Percentiles rank a stretch among this genome's conserved stretches.
These are phyloP conservation scores for Circinella minor DNA, from an alignment of 371 early-diverging fungal genomes.

Conservation along the genomic window DNA sequence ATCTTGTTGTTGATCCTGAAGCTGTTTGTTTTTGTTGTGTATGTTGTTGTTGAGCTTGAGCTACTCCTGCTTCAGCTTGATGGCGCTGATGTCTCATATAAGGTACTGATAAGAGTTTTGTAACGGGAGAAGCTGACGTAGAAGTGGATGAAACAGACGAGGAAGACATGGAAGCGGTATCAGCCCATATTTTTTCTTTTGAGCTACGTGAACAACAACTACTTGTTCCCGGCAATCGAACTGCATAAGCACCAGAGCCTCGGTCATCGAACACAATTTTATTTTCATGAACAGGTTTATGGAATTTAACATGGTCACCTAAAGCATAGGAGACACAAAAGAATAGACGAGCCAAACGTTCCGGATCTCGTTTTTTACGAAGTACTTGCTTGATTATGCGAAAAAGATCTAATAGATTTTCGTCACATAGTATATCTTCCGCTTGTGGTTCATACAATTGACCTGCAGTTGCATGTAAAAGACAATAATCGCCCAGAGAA, in stretches of 20 bases:
- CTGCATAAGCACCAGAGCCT: conserved; percentile 25
- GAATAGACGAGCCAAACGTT: conserved; percentile 42
- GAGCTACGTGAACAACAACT: conserved; percentile 23
- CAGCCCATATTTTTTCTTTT: conserved; percentile 23
- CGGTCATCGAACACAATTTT: conserved; percentile 33
- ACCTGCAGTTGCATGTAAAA: conserved; percentile 3
- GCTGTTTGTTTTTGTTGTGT: too few species aligned
- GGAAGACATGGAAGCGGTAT: conserved; percentile 23
- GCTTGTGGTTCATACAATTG: conserved; percentile 36
- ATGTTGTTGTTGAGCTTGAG: neutral
- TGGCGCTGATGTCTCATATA: conserved; percentile 27
- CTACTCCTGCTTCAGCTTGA: conserved; percentile 7
- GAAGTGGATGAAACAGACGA: conserved; percentile 15
- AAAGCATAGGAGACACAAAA: conserved; percentile 50
- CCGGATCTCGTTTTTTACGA: conserved; percentile 42
- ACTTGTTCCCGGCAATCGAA: conserved; percentile 31
- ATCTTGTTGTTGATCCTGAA: conserved; percentile 4
- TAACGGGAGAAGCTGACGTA: conserved; percentile 21
- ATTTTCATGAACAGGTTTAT: conserved; percentile 44
- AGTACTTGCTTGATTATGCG: conserved; percentile 44
- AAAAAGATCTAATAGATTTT: conserved; percentile 48
- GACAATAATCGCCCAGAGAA: conserved; percentile 6
- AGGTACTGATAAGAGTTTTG: conserved; percentile 38
- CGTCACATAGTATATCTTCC: conserved; percentile 51
- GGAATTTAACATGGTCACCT: conserved; percentile 44